phyloP scores from a whole-genome alignment of 805 yeast species.

The Wickerhamiella qilinensis region DNA sequence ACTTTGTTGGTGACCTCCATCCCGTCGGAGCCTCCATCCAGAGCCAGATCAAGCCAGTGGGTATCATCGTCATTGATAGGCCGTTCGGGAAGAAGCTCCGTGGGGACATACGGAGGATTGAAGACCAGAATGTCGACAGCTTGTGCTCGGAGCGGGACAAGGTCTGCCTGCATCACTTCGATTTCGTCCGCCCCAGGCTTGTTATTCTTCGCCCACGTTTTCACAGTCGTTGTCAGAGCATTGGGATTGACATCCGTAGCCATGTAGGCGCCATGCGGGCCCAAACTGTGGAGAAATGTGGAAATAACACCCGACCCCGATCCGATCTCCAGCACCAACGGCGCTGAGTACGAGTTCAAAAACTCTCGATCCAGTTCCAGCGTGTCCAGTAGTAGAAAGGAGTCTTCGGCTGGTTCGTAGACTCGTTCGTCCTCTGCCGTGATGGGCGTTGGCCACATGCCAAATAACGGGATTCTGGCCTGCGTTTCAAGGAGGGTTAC shows the following conservation, averaged over 20 bases:
- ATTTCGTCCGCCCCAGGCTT: constrained; percentile 28
- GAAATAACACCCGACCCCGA: constrained; percentile 85
- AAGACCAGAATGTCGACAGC: constrained; percentile 61
- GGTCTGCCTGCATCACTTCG: constrained; percentile 42
- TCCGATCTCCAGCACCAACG: constrained; percentile 70
- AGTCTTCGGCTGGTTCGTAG: constrained; percentile 92
- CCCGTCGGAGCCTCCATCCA: constrained; percentile 80
- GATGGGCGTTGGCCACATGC: constrained; percentile 70
- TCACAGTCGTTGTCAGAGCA: constrained; percentile 41
- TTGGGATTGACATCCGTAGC: constrained; percentile 72
- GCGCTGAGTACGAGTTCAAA: constrained; percentile 20
- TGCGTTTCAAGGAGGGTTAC: too few species aligned
- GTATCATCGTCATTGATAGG: constrained; percentile 36
- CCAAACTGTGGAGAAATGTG: constrained; percentile 50
- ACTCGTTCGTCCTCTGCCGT: constrained; percentile 51
- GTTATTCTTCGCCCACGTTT: constrained; percentile 27
- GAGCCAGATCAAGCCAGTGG: constrained; percentile 76
- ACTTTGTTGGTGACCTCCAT: constrained; percentile 69
- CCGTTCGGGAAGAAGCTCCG: constrained; percentile 47
- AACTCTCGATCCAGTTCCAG: constrained; percentile 42
- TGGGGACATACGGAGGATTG: constrained; percentile 96
- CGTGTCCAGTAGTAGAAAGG: constrained; percentile 67
- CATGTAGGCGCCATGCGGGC: constrained; percentile 37
- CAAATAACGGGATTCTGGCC: too few species aligned
- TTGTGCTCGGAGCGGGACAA: constrained; percentile 25